These are phyloP conservation scores for Metschnikowia borealis DNA, from an alignment of 805 yeast genomes.

Conservation along the genomic window DNA sequence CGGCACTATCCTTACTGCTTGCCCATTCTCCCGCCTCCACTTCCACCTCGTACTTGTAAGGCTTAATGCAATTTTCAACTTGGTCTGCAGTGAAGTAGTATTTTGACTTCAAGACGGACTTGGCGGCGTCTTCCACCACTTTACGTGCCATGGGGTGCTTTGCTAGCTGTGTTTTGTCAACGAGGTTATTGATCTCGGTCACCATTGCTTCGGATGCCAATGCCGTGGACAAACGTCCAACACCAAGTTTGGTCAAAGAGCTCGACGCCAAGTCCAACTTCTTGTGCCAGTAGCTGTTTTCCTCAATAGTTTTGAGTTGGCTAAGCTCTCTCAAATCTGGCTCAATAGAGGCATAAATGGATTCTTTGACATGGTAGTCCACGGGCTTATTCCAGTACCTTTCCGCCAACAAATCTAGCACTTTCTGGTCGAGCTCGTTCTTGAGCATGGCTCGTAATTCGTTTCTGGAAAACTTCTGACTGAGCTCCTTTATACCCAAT, in stretches of 20 bases:
- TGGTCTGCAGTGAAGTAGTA: constrained; percentile 95
- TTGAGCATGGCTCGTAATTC: constrained; percentile 77
- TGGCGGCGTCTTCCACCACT: constrained; percentile 81
- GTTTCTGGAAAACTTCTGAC: constrained; percentile 74
- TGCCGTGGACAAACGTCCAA: constrained; percentile 84
- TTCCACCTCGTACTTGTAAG: constrained; percentile 95
- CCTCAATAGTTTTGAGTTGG: constrained; percentile 44
- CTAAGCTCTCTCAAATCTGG: constrained; percentile 55
- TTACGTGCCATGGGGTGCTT: constrained; percentile 84
- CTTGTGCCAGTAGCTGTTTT: constrained; percentile 81
- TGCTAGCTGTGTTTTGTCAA: constrained; percentile 68
- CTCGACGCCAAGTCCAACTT: constrained; percentile 82
- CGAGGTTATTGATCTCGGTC: constrained; percentile 70
- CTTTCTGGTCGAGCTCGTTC: constrained; percentile 84
- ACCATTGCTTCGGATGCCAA: constrained; percentile 76
- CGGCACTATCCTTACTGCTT: constrained; percentile 73
- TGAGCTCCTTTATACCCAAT: constrained; percentile 79
- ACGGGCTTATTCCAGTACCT: constrained; percentile 84
- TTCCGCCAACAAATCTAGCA: constrained; percentile 79
- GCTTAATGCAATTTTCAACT: constrained; percentile 96
- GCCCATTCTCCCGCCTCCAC: constrained; percentile 95
- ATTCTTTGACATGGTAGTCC: constrained; percentile 13
- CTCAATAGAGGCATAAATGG: constrained; percentile 27
- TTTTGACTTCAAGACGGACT: constrained; percentile 68
- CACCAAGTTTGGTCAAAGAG: constrained; percentile 84